These are phyloP conservation scores for Fibroporia radiculosa DNA, from an alignment of 768 basidiomycete genomes.

Conservation along the genomic window DNA sequence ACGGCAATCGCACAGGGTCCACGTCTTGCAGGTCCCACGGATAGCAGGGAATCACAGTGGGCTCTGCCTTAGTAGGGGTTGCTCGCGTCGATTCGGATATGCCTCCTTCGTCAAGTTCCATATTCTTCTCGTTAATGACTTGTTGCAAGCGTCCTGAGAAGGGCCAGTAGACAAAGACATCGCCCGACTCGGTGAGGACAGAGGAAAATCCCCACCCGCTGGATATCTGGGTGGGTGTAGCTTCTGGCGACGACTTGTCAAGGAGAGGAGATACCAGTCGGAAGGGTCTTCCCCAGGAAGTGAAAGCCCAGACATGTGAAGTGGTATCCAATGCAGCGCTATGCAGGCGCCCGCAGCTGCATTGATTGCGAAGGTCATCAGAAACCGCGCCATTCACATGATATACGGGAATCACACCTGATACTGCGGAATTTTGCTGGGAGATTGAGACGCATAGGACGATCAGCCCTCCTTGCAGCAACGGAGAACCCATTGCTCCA, in stretches of 20 bases:
- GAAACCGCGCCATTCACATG: no score
- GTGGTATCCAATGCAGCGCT: slow-evolving; percentile 54
- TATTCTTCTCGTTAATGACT: slow-evolving; percentile 30
- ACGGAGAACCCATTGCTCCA: not conserved
- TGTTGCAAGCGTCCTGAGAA: slow-evolving; percentile 35
- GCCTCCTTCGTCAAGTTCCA: slow-evolving; percentile 37
- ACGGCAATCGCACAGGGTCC: slow-evolving; percentile 54
- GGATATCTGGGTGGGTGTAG: slow-evolving; percentile 55
- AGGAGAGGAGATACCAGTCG: slow-evolving; percentile 35
- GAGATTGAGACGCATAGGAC: not conserved
- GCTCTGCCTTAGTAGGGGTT: slow-evolving; percentile 22
- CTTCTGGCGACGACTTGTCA: slow-evolving; percentile 34
- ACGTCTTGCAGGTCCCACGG: slow-evolving; percentile 42
- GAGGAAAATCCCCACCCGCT: slow-evolving; percentile 81
- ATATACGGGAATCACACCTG: not conserved
- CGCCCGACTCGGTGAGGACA: slow-evolving; percentile 62
- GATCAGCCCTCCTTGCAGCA: not conserved
- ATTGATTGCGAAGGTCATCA: no score
- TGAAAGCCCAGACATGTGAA: slow-evolving; percentile 64
- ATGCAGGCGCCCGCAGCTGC: slow-evolving; percentile 74
- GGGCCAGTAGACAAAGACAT: slow-evolving; percentile 75
- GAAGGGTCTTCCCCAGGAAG: slow-evolving; percentile 76
- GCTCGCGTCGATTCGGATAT: slow-evolving; percentile 25
- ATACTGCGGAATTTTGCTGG: not conserved
- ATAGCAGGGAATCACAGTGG: slow-evolving; percentile 47